These are phyloP conservation scores for Mycena rosella DNA, from an alignment of 768 basidiomycete genomes.

Conservation along the genomic window DNA sequence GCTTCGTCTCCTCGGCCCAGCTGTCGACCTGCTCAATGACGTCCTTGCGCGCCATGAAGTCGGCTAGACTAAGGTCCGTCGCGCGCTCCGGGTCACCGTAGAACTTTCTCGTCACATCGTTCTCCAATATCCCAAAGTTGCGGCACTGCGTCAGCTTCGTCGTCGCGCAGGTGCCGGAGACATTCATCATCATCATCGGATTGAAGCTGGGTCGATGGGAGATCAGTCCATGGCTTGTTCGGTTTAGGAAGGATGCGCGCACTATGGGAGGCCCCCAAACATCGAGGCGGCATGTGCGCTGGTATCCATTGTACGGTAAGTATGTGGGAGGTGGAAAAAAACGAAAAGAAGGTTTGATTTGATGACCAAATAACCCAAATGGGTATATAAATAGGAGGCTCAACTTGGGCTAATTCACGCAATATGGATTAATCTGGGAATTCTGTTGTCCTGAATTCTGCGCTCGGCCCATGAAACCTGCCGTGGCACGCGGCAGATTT, in stretches of 20 bases:
- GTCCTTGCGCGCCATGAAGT: conserved; percentile 45
- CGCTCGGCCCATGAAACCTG: no score
- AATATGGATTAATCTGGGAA: no score
- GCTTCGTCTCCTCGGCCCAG: conserved; percentile 33
- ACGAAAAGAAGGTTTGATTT: background rate
- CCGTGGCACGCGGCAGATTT: no score
- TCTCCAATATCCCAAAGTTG: conserved; percentile 41
- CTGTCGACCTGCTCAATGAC: conserved; percentile 43
- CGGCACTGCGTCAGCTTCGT: conserved; percentile 46
- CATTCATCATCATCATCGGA: conserved; percentile 47
- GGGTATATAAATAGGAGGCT: background rate
- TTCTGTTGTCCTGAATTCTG: no score
- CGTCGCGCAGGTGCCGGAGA: conserved; percentile 47
- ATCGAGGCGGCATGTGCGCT: conserved; percentile 18
- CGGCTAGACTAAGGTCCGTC: conserved; percentile 41
- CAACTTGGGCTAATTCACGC: no score
- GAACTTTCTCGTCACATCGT: conserved; percentile 47
- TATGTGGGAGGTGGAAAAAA: background rate
- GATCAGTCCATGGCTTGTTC: no score
- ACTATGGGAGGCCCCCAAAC: conserved; percentile 31
- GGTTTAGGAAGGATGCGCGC: background rate
- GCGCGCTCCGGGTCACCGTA: conserved; percentile 32
- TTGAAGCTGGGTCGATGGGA: conserved; percentile 38
- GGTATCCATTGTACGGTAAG: conserved; percentile 5
- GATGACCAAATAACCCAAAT: background rate